phyloP scores from a whole-genome alignment of 2,329 filamentous ascomycete species.

The Neopestalotiopsis clavispora region DNA sequence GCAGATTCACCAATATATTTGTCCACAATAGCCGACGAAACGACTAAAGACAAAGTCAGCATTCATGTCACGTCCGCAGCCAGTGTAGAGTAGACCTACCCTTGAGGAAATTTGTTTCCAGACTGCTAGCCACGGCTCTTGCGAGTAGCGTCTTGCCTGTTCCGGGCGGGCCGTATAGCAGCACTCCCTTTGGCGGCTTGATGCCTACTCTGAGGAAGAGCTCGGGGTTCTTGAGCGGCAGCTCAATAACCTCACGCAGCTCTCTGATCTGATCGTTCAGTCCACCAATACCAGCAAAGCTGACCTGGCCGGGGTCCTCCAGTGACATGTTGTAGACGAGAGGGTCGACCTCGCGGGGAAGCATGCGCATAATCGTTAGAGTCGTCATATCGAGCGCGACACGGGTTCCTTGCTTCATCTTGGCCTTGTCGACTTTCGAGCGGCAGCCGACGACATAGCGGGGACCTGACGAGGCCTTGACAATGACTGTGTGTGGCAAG shows the following conservation, averaged over 20 bases:
- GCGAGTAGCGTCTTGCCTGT: conserved; percentile 96
- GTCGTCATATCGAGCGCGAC: conserved; percentile 99
- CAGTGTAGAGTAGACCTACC: conserved; percentile 56
- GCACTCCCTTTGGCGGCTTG: conserved; percentile 96
- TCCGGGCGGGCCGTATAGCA: conserved; percentile 94
- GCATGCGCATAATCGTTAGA: conserved; percentile 99
- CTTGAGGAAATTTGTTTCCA: conserved; percentile 98
- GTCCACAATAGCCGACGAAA: conserved; percentile 98
- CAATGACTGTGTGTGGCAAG: conserved; percentile 73
- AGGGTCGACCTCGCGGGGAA: conserved; percentile 96
- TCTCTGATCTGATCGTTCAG: conserved; percentile 98
- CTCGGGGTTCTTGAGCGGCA: conserved; percentile 98
- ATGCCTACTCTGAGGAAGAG: conserved; percentile 96
- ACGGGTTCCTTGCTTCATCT: conserved; percentile 97
- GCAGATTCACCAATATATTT: conserved; percentile 99
- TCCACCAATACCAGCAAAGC: conserved; percentile 96
- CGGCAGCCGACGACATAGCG: conserved; percentile 98
- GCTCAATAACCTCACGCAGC: conserved; percentile 94
- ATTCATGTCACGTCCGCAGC: background rate
- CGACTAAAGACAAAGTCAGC: conserved; percentile 62
- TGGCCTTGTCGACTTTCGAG: conserved; percentile 96
- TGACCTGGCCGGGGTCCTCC: conserved; percentile 96
- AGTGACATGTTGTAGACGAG: conserved; percentile 99
- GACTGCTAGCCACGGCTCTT: conserved; percentile 90
- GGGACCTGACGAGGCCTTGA: conserved; percentile 96